phyloP scores from a whole-genome alignment of 768 basidiomycete species.

The Suillus plorans region DNA sequence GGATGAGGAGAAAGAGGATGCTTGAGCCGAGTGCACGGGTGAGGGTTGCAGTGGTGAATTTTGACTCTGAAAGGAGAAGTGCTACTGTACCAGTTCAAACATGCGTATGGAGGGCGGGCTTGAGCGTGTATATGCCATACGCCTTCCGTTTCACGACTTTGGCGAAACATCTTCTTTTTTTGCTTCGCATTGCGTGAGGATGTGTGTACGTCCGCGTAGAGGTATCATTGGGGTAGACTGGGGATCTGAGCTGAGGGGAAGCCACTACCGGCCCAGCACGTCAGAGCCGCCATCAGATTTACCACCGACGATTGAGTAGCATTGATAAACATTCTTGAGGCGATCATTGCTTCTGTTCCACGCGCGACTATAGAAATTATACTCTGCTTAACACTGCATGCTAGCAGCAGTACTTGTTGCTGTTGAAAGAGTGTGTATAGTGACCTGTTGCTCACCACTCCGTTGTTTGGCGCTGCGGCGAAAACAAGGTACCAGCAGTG shows the following conservation, averaged over 20 bases:
- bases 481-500: too few species aligned
- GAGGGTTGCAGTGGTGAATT: slow-evolving; percentile 71
- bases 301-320: slow-evolving; percentile 33
- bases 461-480: too few species aligned
- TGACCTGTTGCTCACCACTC: too few species aligned
- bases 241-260: slow-evolving; percentile 41
- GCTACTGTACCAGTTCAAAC: slow-evolving; percentile 42
- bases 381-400: too few species aligned
- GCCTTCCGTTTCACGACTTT: slow-evolving; percentile 85
- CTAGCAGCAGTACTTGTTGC: too few species aligned
- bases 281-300: slow-evolving; percentile 86
- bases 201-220: slow-evolving; percentile 56
- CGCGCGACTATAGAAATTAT: too few species aligned
- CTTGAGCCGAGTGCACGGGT: slow-evolving; percentile 70
- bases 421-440: too few species aligned
- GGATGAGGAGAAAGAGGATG: slow-evolving; percentile 82
- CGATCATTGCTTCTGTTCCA: too few species aligned
- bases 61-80: slow-evolving; percentile 65
- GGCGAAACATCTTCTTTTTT: slow-evolving; percentile 81
- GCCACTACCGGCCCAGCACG: slow-evolving; percentile 91
- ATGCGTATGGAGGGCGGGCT: not conserved
- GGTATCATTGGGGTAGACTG: slow-evolving; percentile 11
- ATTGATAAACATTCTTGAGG: too few species aligned
- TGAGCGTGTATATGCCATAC: slow-evolving; percentile 49
- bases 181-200: slow-evolving; percentile 90